These are phyloP conservation scores for Lentithecium fluviatile DNA, from an alignment of 495 filamentous ascomycete species.

Conservation along the genomic window DNA sequence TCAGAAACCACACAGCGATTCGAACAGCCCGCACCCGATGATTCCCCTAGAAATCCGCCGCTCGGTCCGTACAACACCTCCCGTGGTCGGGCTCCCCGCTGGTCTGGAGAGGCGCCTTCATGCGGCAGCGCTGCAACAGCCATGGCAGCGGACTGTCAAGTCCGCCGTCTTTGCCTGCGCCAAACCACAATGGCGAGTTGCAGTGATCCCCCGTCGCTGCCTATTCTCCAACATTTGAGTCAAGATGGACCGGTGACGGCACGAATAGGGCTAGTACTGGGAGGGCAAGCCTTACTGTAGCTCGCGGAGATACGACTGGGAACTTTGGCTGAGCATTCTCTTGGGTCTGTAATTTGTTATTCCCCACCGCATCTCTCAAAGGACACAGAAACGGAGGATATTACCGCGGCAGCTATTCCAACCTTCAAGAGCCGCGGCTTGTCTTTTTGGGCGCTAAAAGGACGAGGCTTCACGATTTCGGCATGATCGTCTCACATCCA, in stretches of 20 bases:
- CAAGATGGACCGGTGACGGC: not conserved
- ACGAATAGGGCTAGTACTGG: not conserved
- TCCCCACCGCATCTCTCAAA: not conserved
- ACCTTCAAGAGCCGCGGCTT: not conserved
- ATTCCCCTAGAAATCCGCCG: no score
- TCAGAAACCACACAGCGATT: no score
- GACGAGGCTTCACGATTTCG: not conserved
- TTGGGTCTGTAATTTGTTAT: not conserved
- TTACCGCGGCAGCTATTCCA: not conserved
- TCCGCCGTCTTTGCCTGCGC: not conserved
- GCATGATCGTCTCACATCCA: not conserved
- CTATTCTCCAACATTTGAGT: no score
- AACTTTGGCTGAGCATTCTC: not conserved
- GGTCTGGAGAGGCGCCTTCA: not conserved
- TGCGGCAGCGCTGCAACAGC: not conserved
- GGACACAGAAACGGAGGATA: not conserved
- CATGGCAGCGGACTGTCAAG: not conserved
- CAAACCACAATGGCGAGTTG: not conserved
- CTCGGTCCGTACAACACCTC: not conserved
- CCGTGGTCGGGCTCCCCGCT: not conserved
- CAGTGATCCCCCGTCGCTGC: no score
- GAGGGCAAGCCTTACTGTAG: not conserved
- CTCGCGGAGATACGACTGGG: not conserved
- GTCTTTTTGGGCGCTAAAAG: not conserved
- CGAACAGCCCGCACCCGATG: no score